These are phyloP conservation scores for Phytopythium sindhum DNA, from an alignment of 352 stramenopile genomes.

Conservation along the genomic window DNA sequence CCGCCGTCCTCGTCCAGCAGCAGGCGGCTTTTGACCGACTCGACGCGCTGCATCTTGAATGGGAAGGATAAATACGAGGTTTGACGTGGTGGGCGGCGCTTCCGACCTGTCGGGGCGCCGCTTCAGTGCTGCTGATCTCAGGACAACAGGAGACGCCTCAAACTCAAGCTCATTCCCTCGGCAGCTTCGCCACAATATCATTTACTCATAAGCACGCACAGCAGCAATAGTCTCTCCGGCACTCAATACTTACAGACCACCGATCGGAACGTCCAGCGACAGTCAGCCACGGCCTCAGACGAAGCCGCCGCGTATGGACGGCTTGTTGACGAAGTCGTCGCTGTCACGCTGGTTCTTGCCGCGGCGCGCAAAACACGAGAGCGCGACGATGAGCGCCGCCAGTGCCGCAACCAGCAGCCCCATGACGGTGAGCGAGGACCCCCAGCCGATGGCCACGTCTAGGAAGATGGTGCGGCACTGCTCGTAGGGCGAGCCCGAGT, in stretches of 20 bases:
- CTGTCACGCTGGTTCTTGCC: constrained; percentile 21
- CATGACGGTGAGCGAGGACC: constrained; percentile 43
- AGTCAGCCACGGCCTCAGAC: constrained; percentile 1
- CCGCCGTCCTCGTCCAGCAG: constrained; percentile 20
- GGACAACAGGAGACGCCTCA: neutral
- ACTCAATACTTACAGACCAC: constrained; percentile 2
- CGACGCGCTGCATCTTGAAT: constrained; percentile 26
- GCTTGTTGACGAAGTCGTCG: neutral
- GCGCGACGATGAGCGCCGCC: constrained; percentile 43
- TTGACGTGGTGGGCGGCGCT: neutral
- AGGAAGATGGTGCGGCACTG: constrained; percentile 71
- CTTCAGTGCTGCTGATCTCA: neutral
- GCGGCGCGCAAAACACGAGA: constrained; percentile 66
- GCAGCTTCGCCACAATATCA: neutral
- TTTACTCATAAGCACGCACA: neutral
- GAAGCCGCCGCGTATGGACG: neutral
- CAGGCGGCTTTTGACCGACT: constrained; percentile 22
- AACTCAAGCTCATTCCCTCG: too few species aligned
- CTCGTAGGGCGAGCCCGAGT: constrained; percentile 67
- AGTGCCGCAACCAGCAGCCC: constrained; percentile 47
- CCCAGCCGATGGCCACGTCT: constrained; percentile 62
- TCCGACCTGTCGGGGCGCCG: neutral
- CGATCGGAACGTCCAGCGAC: neutral
- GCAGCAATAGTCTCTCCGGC: neutral
- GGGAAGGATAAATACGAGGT: neutral